Conservation (phyloP, 2,329 filamentous ascomycete genomes). For the Oidium heveae region DNA sequence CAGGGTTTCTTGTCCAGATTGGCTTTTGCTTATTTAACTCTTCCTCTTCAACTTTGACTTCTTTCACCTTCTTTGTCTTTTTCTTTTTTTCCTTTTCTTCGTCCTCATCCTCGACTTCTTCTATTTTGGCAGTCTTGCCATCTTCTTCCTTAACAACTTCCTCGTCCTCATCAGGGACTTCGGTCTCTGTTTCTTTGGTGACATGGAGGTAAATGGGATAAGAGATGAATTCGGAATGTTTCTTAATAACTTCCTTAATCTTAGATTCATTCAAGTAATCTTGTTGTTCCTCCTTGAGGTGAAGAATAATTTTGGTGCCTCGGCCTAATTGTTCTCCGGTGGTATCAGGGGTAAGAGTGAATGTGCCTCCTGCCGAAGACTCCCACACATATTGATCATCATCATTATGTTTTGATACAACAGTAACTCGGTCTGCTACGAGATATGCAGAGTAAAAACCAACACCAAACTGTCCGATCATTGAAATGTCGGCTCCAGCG, state of each 20-base stretch:
- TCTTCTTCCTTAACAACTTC: constrained; percentile 49
- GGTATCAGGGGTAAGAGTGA: constrained; percentile 75
- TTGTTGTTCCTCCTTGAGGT: constrained; percentile 97
- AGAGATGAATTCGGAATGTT: constrained; percentile 99
- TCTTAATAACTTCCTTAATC: constrained; percentile 99
- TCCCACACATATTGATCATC: constrained; percentile 99
- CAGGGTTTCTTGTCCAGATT: constrained; percentile 97
- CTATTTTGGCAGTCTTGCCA: constrained; percentile 91
- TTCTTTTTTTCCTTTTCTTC: constrained; percentile 77
- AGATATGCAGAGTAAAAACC: constrained; percentile 99
- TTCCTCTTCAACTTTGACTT: constrained; percentile 95
- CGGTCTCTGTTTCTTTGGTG: constrained; percentile 95
- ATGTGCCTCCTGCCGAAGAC: constrained; percentile 89
- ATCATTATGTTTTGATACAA: constrained; percentile 97
- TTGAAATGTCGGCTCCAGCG: constrained; percentile 95
- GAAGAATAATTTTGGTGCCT: constrained; percentile 92
- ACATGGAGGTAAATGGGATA: constrained; percentile 99
- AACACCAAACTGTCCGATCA: constrained; percentile 99
- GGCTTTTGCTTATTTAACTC: constrained; percentile 99
- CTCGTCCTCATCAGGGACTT: constrained; percentile 87
- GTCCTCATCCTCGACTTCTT: constrained; percentile 45
- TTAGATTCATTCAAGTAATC: constrained; percentile 97
- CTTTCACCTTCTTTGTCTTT: constrained; percentile 99
- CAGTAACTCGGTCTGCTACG: constrained; percentile 84
- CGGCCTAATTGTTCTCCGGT: constrained; percentile 79